phyloP scores from a whole-genome alignment of 2,329 filamentous ascomycete species.

The Venturia nashicola region DNA sequence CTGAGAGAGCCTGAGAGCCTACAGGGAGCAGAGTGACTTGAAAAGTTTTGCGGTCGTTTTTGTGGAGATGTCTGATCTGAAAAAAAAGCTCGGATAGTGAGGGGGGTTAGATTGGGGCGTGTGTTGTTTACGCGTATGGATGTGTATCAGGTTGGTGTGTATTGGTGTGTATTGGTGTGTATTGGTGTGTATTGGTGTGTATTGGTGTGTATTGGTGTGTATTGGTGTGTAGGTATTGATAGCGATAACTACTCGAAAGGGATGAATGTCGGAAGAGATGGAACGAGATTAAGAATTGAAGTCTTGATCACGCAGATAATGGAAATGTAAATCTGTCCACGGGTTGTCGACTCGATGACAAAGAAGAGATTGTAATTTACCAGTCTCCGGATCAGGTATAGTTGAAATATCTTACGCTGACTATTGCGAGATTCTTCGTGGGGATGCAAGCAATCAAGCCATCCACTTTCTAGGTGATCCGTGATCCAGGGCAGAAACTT shows the following conservation, averaged over 20 bases:
- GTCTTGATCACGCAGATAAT: neutral
- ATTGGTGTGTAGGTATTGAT: too few species aligned
- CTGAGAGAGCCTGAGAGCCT: too few species aligned
- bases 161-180: too few species aligned
- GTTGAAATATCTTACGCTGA: neutral
- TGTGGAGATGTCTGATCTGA: conserved; percentile 1
- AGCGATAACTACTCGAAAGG: neutral
- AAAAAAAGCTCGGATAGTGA: neutral
- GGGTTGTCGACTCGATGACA: neutral
- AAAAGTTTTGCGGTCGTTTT: neutral
- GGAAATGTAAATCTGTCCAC: neutral
- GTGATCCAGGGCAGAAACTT: neutral
- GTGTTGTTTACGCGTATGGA: neutral
- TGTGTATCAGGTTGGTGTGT: neutral
- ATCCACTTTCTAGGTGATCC: neutral
- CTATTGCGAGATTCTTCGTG: neutral
- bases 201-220: too few species aligned
- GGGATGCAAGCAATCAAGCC: neutral
- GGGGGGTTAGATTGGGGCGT: neutral
- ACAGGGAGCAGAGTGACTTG: neutral
- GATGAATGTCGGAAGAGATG: too few species aligned
- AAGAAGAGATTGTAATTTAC: neutral
- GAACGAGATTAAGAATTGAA: neutral
- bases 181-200: too few species aligned
- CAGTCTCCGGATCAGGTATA: neutral